phyloP scores from a whole-genome alignment of 1,284 basidiomycete species.

The Malassezia yamatoensis region DNA sequence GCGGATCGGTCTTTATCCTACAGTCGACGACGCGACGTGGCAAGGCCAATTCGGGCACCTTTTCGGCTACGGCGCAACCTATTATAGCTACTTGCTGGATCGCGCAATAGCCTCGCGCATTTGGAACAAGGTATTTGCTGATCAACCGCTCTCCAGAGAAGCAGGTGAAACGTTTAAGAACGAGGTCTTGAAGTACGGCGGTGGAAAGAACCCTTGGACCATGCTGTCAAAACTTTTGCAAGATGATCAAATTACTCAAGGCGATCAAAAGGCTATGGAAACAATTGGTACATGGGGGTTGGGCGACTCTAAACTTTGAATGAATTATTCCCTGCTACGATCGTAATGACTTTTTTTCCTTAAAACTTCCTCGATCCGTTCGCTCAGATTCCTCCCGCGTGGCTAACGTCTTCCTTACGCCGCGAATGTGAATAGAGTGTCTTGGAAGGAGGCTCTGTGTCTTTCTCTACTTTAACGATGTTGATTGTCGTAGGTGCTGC shows the following conservation, averaged over 20 bases:
- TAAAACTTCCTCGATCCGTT: too few species aligned
- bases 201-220: constrained; percentile 83
- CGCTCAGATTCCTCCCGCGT: too few species aligned
- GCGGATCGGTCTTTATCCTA: constrained; percentile 20
- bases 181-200: constrained; percentile 69
- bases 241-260: constrained; percentile 57
- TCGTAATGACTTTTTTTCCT: too few species aligned
- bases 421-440: too few species aligned
- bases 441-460: too few species aligned
- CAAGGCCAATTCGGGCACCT: constrained; percentile 92
- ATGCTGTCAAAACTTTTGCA: constrained; percentile 72
- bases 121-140: constrained; percentile 66
- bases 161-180: constrained; percentile 65
- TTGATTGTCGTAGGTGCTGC: constrained; percentile 21
- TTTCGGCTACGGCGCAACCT: constrained; percentile 91
- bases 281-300: constrained; percentile 58
- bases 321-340: too few species aligned
- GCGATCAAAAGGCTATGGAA: constrained; percentile 72
- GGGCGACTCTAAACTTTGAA: not conserved
- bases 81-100: constrained; percentile 94
- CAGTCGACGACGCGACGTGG: constrained; percentile 56
- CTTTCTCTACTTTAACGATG: constrained; percentile 13
- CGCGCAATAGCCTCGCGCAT: constrained; percentile 84
- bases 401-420: too few species aligned
- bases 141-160: constrained; percentile 45